Conservation (phyloP, 768 basidiomycete genomes). For the Pleurotus tuoliensis region DNA sequence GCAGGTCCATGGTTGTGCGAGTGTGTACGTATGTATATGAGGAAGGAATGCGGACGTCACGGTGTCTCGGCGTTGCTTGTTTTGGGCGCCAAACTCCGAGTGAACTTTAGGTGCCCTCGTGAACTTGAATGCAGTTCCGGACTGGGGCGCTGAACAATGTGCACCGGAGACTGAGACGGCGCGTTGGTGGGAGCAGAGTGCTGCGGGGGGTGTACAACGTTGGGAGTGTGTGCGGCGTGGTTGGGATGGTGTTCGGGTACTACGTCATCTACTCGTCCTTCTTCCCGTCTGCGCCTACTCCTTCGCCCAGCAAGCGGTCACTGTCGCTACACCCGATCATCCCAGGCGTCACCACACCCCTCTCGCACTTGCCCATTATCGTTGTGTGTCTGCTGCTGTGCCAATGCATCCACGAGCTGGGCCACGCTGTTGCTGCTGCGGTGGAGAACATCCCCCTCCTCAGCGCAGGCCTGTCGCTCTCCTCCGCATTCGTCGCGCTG, state of each 20-base stretch:
- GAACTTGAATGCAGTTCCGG: too few species aligned
- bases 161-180: too few species aligned
- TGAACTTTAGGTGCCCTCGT: too few species aligned
- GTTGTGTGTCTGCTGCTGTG: slow-evolving; percentile 55
- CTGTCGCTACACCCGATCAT: slow-evolving; percentile 41
- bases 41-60: too few species aligned
- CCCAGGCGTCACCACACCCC: slow-evolving; percentile 77
- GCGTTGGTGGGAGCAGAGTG: too few species aligned
- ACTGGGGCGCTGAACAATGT: too few species aligned
- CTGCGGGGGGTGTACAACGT: too few species aligned
- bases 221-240: slow-evolving; percentile 28
- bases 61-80: too few species aligned
- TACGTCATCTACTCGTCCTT: slow-evolving; percentile 24
- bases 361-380: slow-evolving; percentile 66
- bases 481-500: slow-evolving; percentile 68
- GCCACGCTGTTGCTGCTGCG: slow-evolving; percentile 75
- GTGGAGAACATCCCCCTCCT: slow-evolving; percentile 65
- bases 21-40: too few species aligned
- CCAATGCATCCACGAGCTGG: slow-evolving; percentile 77
- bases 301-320: not conserved
- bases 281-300: not conserved
- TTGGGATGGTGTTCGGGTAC: slow-evolving; percentile 46
- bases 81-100: too few species aligned
- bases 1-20: too few species aligned
- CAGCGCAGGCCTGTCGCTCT: slow-evolving; percentile 61